These are phyloP conservation scores for Aspergillus cristatus DNA, from an alignment of 495 filamentous ascomycete species.

Conservation along the genomic window DNA sequence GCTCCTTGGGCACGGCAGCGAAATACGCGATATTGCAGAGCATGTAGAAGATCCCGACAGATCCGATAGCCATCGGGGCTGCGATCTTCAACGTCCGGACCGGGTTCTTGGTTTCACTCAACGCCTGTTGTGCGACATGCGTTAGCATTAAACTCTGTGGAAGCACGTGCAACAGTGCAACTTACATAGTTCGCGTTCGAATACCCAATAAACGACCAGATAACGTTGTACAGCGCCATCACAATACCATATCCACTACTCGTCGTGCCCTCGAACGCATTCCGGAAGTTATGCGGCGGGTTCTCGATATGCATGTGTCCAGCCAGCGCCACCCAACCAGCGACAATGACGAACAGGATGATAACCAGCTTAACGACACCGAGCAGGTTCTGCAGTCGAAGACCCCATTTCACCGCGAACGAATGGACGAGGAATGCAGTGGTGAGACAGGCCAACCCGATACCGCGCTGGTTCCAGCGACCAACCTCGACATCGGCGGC, in stretches of 20 bases:
- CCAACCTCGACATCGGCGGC: conserved; percentile 50
- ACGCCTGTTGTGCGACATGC: conserved; percentile 36
- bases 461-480: conserved; percentile 60
- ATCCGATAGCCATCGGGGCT: conserved; percentile 50
- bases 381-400: conserved; percentile 56
- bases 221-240: conserved; percentile 56
- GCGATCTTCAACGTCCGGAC: conserved; percentile 54
- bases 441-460: conserved; percentile 57
- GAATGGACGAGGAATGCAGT: conserved; percentile 54
- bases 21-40: conserved; percentile 67
- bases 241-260: conserved; percentile 51
- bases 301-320: conserved; percentile 31
- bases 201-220: conserved; percentile 60
- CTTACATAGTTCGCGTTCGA: conserved; percentile 49
- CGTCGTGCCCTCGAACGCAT: conserved; percentile 53
- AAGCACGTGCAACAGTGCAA: not conserved
- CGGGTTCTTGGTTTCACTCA: conserved; percentile 55
- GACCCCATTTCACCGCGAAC: conserved; percentile 55
- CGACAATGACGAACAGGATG: conserved; percentile 55
- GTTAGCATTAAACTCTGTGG: not conserved
- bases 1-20: conserved; percentile 53
- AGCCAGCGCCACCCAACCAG: conserved; percentile 54
- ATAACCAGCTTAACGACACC: conserved; percentile 60
- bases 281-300: conserved; percentile 53
- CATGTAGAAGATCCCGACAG: conserved; percentile 57